These are phyloP conservation scores for Elaphomyces granulatus DNA, from an alignment of 495 filamentous ascomycete genomes.

Conservation along the genomic window DNA sequence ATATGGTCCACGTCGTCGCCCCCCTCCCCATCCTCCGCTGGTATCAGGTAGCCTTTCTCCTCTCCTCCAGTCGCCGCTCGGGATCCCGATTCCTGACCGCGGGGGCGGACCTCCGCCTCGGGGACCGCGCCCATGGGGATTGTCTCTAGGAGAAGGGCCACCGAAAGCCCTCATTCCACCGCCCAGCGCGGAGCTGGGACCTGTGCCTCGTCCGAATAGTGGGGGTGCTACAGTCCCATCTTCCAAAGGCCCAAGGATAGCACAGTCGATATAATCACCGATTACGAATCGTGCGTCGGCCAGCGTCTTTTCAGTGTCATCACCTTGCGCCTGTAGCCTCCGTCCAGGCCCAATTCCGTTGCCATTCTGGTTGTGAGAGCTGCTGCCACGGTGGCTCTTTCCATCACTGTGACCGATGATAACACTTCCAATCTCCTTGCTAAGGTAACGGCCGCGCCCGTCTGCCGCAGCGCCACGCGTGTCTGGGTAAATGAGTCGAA, in stretches of 20 bases:
- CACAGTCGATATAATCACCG: constrained; percentile 75
- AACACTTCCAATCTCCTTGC: constrained; percentile 70
- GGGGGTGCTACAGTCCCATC: constrained; percentile 59
- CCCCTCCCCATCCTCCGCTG: constrained; percentile 19
- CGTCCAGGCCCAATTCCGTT: constrained; percentile 1
- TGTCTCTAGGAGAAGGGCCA: constrained; percentile 14
- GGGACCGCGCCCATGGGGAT: constrained; percentile 17
- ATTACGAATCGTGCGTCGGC: constrained; percentile 66
- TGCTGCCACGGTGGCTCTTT: constrained; percentile 29
- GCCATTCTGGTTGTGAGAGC: constrained; percentile 25
- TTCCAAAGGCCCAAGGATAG: constrained; percentile 57
- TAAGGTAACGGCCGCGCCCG: constrained; percentile 46
- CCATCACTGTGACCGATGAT: constrained; percentile 40
- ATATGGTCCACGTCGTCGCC: constrained; percentile 33
- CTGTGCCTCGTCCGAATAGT: constrained; percentile 20
- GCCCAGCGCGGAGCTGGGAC: constrained; percentile 12
- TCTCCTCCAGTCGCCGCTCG: constrained; percentile 30
- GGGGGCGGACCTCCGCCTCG: constrained; percentile 17
- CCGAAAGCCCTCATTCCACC: constrained; percentile 34
- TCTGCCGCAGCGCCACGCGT: constrained; percentile 39
- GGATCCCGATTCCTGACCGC: constrained; percentile 16
- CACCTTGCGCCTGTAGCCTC: constrained; percentile 27
- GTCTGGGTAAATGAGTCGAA: constrained; percentile 78
- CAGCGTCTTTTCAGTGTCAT: constrained; percentile 57
- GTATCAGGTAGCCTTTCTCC: constrained; percentile 31